Conservation (phyloP, 2,329 filamentous ascomycete genomes). For the Beauveria rudraprayagi region DNA sequence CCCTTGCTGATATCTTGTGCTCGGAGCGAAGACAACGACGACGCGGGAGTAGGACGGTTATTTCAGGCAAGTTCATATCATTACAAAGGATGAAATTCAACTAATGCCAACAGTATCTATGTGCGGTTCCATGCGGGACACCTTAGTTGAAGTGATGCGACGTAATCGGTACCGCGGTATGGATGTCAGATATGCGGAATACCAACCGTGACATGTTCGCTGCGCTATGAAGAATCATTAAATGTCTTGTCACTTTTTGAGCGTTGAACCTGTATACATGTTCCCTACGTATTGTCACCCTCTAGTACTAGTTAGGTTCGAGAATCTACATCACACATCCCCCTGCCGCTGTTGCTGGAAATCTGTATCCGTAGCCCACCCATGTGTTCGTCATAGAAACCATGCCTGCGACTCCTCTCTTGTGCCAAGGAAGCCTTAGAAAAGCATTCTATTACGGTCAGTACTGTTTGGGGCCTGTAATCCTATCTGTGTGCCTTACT, state of each 20-base stretch:
- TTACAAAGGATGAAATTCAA: background rate
- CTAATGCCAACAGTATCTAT: background rate
- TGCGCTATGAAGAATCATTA: background rate
- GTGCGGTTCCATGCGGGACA: background rate
- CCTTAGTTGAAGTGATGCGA: background rate
- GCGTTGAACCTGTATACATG: background rate
- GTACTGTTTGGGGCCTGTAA: background rate
- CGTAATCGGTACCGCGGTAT: background rate
- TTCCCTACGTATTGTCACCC: background rate
- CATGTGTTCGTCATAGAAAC: too few relatives aligned
- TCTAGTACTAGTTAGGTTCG: too few relatives aligned
- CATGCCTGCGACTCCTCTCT: too few relatives aligned
- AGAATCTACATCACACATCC: too few relatives aligned
- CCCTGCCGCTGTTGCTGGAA: too few relatives aligned
- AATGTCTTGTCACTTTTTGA: background rate
- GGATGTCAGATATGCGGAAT: background rate
- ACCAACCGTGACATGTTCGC: background rate
- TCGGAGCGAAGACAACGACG: too few relatives aligned
- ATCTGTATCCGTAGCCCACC: too few relatives aligned
- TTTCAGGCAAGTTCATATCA: too few relatives aligned
- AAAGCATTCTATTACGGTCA: too few relatives aligned
- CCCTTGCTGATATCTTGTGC: background rate
- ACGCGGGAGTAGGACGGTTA: too few relatives aligned
- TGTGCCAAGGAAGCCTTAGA: too few relatives aligned
- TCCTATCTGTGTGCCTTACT: too few relatives aligned